These are phyloP conservation scores for Neurospora sp. DNA, from an alignment of 495 filamentous ascomycete genomes.

Conservation along the genomic window DNA sequence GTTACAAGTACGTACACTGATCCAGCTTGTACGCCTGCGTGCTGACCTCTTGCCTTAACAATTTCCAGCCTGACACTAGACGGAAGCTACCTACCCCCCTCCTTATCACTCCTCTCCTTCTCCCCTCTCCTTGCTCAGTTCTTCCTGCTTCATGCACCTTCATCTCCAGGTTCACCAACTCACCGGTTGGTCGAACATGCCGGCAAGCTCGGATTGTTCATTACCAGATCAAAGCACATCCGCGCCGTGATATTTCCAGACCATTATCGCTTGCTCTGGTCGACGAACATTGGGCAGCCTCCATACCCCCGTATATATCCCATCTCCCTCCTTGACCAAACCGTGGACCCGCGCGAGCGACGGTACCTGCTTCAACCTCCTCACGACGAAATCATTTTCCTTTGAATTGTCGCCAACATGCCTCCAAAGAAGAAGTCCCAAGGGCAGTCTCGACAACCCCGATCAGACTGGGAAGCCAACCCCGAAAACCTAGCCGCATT, in stretches of 20 bases:
- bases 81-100: no score
- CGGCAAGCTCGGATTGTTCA: background rate
- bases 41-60: background rate
- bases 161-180: background rate
- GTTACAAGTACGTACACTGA: background rate
- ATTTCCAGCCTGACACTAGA: background rate
- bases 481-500: slow-evolving; percentile 9
- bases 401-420: slow-evolving; percentile 1
- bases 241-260: background rate
- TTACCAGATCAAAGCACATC: background rate
- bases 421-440: slow-evolving; percentile 3
- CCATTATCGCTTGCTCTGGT: background rate
- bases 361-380: background rate
- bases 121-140: background rate
- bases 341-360: background rate
- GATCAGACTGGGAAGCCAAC: background rate
- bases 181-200: background rate
- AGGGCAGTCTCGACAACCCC: slow-evolving; percentile 3
- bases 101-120: background rate
- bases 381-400: background rate
- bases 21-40: background rate
- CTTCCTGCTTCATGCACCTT: background rate
- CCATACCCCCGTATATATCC: background rate
- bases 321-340: background rate
- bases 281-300: background rate